Percentiles rank a stretch among this genome's conserved stretches.
These are phyloP conservation scores for Biscogniauxia mediterranea DNA, from an alignment of 2,329 filamentous ascomycete species.

Conservation along the genomic window DNA sequence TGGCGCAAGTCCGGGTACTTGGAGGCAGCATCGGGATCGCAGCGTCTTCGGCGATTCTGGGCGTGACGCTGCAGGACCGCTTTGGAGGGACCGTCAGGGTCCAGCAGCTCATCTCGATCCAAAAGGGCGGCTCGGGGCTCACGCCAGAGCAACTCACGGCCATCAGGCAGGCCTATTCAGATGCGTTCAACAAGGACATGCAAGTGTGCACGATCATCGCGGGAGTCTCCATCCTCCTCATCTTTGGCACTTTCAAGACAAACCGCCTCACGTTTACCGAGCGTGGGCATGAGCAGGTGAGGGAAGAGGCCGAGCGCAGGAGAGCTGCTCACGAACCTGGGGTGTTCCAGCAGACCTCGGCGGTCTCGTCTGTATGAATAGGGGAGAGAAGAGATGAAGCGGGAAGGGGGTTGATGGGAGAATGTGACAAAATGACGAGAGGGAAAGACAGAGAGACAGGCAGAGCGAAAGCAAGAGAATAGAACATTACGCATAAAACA, in stretches of 20 bases:
- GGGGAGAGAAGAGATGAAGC: constrained; percentile 11
- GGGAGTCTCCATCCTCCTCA: constrained; percentile 39
- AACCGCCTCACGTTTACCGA: constrained; percentile 30
- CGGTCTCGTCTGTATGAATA: constrained; percentile 6
- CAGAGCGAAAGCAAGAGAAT: no score
- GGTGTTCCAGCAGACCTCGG: neutral
- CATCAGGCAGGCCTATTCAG: constrained; percentile 40
- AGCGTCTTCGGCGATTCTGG: constrained; percentile 48
- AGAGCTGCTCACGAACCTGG: constrained; percentile 6
- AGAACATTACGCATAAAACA: no score
- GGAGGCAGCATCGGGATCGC: constrained; percentile 56
- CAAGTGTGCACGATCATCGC: constrained; percentile 42
- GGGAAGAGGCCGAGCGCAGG: constrained; percentile 27
- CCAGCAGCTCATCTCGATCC: constrained; percentile 26
- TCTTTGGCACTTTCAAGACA: constrained; percentile 40
- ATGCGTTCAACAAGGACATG: constrained; percentile 48
- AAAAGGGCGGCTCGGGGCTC: constrained; percentile 21
- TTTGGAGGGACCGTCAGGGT: constrained; percentile 30
- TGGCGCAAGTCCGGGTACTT: constrained; percentile 50
- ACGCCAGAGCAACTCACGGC: constrained; percentile 29
- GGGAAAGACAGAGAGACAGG: no score
- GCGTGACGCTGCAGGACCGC: constrained; percentile 30
- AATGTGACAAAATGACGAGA: neutral
- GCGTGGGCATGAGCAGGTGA: constrained; percentile 23
- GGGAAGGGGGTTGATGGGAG: neutral